Evolutionary conservation across 345 rosid genomes (phyloP).

Genomic region (Boechera retrofracta): DNA sequence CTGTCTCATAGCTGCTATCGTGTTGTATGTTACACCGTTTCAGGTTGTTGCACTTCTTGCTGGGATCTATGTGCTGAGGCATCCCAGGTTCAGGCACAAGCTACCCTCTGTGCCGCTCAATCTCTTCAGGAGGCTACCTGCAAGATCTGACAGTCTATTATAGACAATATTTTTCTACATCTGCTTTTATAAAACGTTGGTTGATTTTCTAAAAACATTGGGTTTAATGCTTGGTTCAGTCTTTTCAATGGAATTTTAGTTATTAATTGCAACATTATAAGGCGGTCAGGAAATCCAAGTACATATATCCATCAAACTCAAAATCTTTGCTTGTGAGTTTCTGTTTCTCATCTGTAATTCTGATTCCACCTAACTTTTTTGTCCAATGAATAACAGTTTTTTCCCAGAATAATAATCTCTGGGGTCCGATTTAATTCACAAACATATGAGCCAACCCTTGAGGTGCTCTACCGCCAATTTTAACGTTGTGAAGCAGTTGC

Average conservation of each 20-base stretch:
- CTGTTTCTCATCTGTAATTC: slow-evolving; percentile 26
- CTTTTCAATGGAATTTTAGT: slow-evolving; percentile 25
- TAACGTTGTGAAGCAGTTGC: slow-evolving; percentile 73
- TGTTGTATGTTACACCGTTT: slow-evolving; percentile 87
- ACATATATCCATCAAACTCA: slow-evolving; percentile 33
- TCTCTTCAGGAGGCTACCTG: slow-evolving; percentile 94
- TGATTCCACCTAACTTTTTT: slow-evolving; percentile 18
- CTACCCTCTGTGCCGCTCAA: slow-evolving; percentile 87
- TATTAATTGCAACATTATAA: slow-evolving; percentile 30
- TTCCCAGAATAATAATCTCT: not conserved
- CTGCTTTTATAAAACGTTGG: slow-evolving; percentile 25
- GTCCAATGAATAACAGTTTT: slow-evolving; percentile 29
- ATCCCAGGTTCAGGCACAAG: slow-evolving; percentile 89
- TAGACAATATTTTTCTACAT: slow-evolving; percentile 45
- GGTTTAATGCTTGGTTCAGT: slow-evolving; percentile 15
- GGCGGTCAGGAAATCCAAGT: slow-evolving; percentile 27
- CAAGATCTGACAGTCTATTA: slow-evolving; percentile 93
- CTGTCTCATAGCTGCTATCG: slow-evolving; percentile 82
- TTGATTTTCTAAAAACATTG: slow-evolving; percentile 7
- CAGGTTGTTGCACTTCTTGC: slow-evolving; percentile 75
- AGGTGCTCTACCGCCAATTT: slow-evolving; percentile 51
- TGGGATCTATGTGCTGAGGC: slow-evolving; percentile 79
- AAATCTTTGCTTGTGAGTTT: slow-evolving; percentile 22
- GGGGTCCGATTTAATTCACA: slow-evolving; percentile 47
- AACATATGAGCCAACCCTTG: slow-evolving; percentile 67